These are phyloP conservation scores for Pseudoscleropodium purum DNA, from an alignment of 225 moss, liverwort and hornwort species.

Conservation along the genomic window DNA sequence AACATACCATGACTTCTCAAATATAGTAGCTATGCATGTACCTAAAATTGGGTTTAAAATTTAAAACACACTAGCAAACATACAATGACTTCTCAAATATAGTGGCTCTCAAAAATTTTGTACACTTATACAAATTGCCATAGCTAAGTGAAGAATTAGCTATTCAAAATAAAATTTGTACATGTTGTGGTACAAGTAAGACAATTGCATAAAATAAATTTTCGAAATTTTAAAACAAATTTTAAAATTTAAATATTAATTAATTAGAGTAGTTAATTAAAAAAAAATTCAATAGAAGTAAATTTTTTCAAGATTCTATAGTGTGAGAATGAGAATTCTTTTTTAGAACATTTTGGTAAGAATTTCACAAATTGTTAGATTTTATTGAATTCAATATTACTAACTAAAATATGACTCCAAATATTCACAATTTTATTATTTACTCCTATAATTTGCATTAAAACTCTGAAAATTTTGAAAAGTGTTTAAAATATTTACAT, in stretches of 20 bases:
- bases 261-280: neutral
- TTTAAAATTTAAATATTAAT: neutral
- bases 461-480: rapidly evolving
- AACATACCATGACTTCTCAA: too few relatives aligned
- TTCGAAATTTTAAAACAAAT: too few relatives aligned
- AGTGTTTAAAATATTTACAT: neutral
- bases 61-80: too few relatives aligned
- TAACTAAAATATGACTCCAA: neutral
- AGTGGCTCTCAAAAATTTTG: neutral
- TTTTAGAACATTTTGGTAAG: neutral
- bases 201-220: neutral
- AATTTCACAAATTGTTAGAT: neutral
- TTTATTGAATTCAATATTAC: neutral
- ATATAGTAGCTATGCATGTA: too few relatives aligned
- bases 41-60: too few relatives aligned
- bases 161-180: neutral
- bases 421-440: neutral
- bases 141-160: neutral
- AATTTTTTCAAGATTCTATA: neutral
- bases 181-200: too few relatives aligned
- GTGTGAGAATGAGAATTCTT: neutral
- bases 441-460: neutral
- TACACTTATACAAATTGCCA: neutral
- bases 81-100: too few relatives aligned
- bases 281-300: neutral